Conservation (phyloP, 352 stramenopile species). For the Globisporangium abappressorium region DNA sequence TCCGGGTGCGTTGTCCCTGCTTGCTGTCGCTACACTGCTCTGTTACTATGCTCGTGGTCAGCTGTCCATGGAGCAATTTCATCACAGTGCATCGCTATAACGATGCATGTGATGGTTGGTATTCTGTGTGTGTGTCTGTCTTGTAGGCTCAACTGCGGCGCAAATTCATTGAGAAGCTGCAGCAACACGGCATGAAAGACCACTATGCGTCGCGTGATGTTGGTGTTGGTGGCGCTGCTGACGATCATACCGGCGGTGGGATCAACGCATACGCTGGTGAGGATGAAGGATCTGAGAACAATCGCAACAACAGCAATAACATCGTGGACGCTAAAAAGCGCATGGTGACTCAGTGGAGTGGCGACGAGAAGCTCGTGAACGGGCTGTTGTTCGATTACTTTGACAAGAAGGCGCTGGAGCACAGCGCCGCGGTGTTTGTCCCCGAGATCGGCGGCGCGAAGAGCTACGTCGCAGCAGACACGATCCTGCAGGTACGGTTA, state of each 20-base stretch:
- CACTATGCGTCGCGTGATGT: not conserved
- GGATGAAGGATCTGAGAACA: not conserved
- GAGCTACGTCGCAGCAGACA: slow-evolving; percentile 40
- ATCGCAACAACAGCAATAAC: not conserved
- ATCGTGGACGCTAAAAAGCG: not conserved
- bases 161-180: slow-evolving; percentile 69
- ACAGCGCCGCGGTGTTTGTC: slow-evolving; percentile 66
- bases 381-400: slow-evolving; percentile 64
- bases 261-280: not conserved
- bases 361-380: slow-evolving; percentile 54
- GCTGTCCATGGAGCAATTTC: no score
- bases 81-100: not conserved
- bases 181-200: slow-evolving; percentile 27
- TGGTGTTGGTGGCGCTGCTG: not conserved
- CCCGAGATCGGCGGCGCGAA: slow-evolving; percentile 52
- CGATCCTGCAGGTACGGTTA: slow-evolving; percentile 38
- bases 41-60: not conserved
- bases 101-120: not conserved
- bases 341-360: slow-evolving; percentile 18
- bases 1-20: slow-evolving; percentile 33
- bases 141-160: slow-evolving; percentile 62
- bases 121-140: not conserved
- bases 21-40: not conserved
- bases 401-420: slow-evolving; percentile 40
- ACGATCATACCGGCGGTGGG: not conserved